Evolutionary conservation across 202 grass and related monocot genomes (phyloP).

Genomic region (Elaeis oleifera): DNA sequence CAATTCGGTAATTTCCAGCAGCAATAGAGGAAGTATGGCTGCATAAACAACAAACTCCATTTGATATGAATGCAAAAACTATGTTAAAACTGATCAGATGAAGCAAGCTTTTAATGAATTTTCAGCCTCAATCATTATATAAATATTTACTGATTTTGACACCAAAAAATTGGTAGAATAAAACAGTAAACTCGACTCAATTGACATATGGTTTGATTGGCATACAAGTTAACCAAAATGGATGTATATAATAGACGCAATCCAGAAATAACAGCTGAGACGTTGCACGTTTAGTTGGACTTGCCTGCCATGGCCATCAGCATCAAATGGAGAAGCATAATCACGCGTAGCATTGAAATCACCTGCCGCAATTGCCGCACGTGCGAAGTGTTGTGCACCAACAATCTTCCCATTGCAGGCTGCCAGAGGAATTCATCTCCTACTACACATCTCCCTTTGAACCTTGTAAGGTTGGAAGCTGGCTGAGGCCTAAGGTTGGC

Average conservation of each 20-base stretch:
- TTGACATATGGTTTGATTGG: too few relatives aligned
- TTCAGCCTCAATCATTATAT: too few relatives aligned
- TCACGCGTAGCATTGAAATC: slow-evolving; percentile 82
- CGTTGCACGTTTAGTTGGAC: slow-evolving; percentile 1
- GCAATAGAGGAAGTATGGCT: slow-evolving; percentile 80
- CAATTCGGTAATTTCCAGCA: slow-evolving; percentile 63
- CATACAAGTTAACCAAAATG: too few relatives aligned
- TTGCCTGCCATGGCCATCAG: slow-evolving; percentile 94
- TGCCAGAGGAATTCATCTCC: slow-evolving; percentile 52
- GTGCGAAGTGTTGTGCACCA: slow-evolving; percentile 65
- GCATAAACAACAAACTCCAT: neutral
- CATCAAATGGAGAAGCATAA: slow-evolving; percentile 89
- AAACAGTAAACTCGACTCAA: too few relatives aligned
- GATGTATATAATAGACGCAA: too few relatives aligned
- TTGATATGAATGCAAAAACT: too few relatives aligned
- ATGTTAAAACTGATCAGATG: too few relatives aligned
- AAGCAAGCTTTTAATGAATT: too few relatives aligned
- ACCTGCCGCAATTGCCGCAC: slow-evolving; percentile 53
- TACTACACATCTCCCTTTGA: slow-evolving; percentile 63
- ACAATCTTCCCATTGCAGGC: slow-evolving; percentile 84
- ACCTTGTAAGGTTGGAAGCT: slow-evolving; percentile 31
- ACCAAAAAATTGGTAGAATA: too few relatives aligned
- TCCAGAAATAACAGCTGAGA: neutral
- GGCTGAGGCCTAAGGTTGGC: slow-evolving; percentile 10
- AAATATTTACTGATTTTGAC: too few relatives aligned